Percentiles rank a stretch among this genome's conserved stretches.
These are phyloP conservation scores for Hypholoma sublateritium DNA, from an alignment of 768 basidiomycete genomes.

Conservation along the genomic window DNA sequence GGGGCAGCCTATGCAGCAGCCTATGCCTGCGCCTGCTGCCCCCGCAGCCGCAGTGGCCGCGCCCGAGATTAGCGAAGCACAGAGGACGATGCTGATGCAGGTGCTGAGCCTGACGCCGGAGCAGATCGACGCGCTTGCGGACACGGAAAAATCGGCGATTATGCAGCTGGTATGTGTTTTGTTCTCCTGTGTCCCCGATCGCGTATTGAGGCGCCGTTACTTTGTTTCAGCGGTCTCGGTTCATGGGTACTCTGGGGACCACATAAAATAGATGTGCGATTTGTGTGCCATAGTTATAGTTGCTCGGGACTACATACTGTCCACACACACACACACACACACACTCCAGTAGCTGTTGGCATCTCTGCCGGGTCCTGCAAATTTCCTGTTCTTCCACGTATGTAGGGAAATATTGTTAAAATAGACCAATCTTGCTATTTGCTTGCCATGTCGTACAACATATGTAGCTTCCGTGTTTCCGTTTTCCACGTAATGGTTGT, in stretches of 20 bases:
- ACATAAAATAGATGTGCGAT: slow-evolving; percentile 4
- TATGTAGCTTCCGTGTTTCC: no score
- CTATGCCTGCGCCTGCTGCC: slow-evolving; percentile 28
- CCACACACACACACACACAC: no score
- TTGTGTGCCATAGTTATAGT: slow-evolving; percentile 21
- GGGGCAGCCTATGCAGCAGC: slow-evolving; percentile 25
- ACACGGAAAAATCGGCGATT: slow-evolving; percentile 76
- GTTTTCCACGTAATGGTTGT: no score
- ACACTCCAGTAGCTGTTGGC: no score
- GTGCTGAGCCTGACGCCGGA: slow-evolving; percentile 80
- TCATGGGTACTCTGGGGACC: slow-evolving; percentile 32
- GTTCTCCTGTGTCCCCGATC: not conserved
- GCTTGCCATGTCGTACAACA: no score
- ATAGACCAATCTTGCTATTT: no score
- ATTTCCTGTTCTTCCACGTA: no score
- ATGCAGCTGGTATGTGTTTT: slow-evolving; percentile 63
- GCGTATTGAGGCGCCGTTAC: not conserved
- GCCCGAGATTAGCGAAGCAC: slow-evolving; percentile 49
- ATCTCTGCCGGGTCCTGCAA: no score
- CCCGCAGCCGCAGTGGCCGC: slow-evolving; percentile 31
- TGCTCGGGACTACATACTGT: not conserved
- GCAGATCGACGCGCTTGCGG: slow-evolving; percentile 80
- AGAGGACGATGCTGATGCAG: slow-evolving; percentile 79
- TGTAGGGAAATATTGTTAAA: no score
- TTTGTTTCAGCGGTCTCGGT: slow-evolving; percentile 33